phyloP scores from a whole-genome alignment of 225 moss, liverwort and hornwort genomes.

The Pseudisothecium myosuroides region DNA sequence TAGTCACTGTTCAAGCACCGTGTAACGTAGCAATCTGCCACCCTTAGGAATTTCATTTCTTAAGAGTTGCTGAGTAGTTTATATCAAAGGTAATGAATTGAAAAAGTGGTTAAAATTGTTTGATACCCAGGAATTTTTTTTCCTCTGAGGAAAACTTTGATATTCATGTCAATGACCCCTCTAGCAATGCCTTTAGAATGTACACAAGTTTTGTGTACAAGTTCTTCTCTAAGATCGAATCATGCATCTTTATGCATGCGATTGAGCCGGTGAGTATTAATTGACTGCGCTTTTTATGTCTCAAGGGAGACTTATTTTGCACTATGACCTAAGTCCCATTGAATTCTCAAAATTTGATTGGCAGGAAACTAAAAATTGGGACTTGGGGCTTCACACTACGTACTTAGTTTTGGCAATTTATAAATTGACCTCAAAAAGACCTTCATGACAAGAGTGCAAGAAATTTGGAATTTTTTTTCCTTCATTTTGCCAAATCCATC shows the following conservation, averaged over 20 bases:
- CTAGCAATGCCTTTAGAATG: background rate
- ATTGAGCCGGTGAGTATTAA: background rate
- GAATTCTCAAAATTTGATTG: background rate
- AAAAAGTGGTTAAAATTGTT: background rate
- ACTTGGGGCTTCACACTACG: too few relatives aligned
- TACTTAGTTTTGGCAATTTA: background rate
- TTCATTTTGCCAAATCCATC: background rate
- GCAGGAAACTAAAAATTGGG: background rate
- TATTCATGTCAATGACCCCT: background rate
- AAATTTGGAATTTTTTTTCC: background rate
- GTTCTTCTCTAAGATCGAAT: too few relatives aligned
- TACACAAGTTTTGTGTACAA: background rate
- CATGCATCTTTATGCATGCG: too few relatives aligned
- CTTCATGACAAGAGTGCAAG: accelerated
- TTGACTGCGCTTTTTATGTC: background rate
- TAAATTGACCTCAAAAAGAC: accelerated
- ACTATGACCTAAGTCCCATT: background rate
- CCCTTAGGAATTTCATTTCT: background rate
- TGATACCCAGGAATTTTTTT: background rate
- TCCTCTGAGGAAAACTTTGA: background rate
- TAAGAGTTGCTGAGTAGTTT: too few relatives aligned
- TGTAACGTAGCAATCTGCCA: background rate
- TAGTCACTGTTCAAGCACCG: background rate
- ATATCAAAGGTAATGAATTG: background rate
- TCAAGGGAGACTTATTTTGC: too few relatives aligned